Conservation (phyloP, 2,329 filamentous ascomycete species). For the Chalara sp. region DNA sequence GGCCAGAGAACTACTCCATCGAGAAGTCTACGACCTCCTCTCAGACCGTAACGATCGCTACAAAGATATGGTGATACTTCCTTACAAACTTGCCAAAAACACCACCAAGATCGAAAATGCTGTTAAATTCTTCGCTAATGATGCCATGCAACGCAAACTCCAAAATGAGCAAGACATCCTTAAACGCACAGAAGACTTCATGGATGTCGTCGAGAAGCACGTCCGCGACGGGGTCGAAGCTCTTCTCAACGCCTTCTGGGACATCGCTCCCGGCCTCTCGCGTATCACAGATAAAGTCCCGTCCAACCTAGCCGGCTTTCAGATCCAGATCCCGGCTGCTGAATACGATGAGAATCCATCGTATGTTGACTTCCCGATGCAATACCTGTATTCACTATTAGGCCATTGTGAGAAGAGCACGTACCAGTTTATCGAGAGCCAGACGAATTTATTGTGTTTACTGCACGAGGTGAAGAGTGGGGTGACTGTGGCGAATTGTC, state of each 20-base stretch:
- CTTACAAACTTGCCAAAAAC: conserved; percentile 70
- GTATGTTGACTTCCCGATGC: conserved; percentile 74
- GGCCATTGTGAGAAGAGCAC: conserved; percentile 86
- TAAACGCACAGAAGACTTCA: conserved; percentile 68
- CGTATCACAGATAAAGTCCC: conserved; percentile 78
- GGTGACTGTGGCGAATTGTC: conserved; percentile 61
- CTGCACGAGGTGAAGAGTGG: conserved; percentile 85
- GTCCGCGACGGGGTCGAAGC: conserved; percentile 83
- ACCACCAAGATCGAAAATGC: conserved; percentile 74
- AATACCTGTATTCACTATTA: conserved; percentile 83
- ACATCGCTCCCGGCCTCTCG: conserved; percentile 80
- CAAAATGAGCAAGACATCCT: conserved; percentile 67
- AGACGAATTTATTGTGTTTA: conserved; percentile 84
- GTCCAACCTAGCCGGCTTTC: conserved; percentile 45
- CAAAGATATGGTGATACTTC: conserved; percentile 72
- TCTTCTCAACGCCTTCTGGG: conserved; percentile 94
- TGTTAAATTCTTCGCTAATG: conserved; percentile 73
- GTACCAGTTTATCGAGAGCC: conserved; percentile 94
- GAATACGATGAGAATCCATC: conserved; percentile 83
- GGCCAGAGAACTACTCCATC: conserved; percentile 79
- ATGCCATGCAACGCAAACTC: conserved; percentile 64
- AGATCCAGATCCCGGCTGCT: conserved; percentile 67
- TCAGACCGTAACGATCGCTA: conserved; percentile 83
- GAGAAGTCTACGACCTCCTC: conserved; percentile 77
- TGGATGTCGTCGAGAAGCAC: conserved; percentile 73